Conservation (phyloP, 2,329 filamentous ascomycete species). For the Dactylellina parvicollis region DNA sequence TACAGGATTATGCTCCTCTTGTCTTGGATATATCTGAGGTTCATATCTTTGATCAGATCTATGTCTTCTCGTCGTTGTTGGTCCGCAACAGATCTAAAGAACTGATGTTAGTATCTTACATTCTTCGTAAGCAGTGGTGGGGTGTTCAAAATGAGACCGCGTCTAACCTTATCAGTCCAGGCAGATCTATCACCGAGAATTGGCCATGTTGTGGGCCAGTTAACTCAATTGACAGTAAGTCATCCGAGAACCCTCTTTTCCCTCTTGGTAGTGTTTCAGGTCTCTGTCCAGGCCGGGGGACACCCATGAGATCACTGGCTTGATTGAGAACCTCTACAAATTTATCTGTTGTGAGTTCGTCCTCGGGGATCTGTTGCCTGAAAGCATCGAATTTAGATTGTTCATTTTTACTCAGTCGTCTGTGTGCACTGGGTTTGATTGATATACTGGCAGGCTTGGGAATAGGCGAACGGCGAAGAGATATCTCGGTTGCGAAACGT, state of each 20-base stretch:
- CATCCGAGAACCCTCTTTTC: slow-evolving; percentile 23
- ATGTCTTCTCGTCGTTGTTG: slow-evolving; percentile 40
- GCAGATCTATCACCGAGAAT: slow-evolving; percentile 38
- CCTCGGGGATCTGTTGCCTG: slow-evolving; percentile 42
- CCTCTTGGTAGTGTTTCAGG: neutral
- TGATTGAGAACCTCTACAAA: slow-evolving; percentile 34
- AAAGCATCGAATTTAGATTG: slow-evolving; percentile 21
- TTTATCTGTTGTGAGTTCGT: slow-evolving; percentile 15
- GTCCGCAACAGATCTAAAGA: slow-evolving; percentile 19
- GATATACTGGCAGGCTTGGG: slow-evolving; percentile 58
- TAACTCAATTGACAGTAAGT: slow-evolving; percentile 29
- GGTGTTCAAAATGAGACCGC: too few species aligned
- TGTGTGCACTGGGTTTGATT: slow-evolving; percentile 9
- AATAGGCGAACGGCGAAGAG: slow-evolving; percentile 60
- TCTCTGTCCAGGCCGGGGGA: slow-evolving; percentile 16
- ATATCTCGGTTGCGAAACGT: slow-evolving; percentile 65
- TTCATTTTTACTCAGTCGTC: neutral
- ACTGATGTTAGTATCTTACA: too few species aligned
- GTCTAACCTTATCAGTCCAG: slow-evolving; percentile 31
- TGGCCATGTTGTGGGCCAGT: slow-evolving; percentile 30
- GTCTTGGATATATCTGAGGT: slow-evolving; percentile 40
- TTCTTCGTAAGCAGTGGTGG: too few species aligned
- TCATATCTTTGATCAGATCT: slow-evolving; percentile 30
- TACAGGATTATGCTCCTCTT: slow-evolving; percentile 50
- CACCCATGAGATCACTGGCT: slow-evolving; percentile 33